Conservation (phyloP, 345 rosid species). For the Eucalyptus erythrocorys region DNA sequence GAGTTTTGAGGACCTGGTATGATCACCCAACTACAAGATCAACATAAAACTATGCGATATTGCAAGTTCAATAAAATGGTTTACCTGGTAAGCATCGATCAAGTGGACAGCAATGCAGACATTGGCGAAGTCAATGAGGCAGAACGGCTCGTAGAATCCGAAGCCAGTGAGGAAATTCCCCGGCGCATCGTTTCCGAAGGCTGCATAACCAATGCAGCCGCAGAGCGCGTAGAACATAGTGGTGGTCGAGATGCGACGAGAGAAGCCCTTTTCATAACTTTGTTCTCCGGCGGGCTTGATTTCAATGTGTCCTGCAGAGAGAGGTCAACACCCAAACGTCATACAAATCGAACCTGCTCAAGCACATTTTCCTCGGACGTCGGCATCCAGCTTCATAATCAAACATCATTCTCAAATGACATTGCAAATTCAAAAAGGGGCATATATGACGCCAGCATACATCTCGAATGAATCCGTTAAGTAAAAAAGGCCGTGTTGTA, state of each 20-base stretch:
- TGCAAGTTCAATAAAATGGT: not conserved
- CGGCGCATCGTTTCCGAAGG: constrained; percentile 73
- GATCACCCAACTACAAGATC: not conserved
- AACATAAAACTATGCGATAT: not conserved
- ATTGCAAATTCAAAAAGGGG: not conserved
- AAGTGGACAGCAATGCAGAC: constrained; percentile 76
- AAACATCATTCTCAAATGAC: not conserved
- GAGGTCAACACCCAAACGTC: not conserved
- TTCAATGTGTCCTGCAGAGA: constrained; percentile 41
- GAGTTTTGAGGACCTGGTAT: not conserved
- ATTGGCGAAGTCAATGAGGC: constrained; percentile 81
- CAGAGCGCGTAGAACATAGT: constrained; percentile 68
- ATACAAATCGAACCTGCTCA: not conserved
- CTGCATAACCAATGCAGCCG: constrained; percentile 77
- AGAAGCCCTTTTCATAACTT: constrained; percentile 57
- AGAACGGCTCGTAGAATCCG: constrained; percentile 79
- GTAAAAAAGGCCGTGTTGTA: not conserved
- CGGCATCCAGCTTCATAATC: not conserved
- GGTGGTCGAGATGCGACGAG: constrained; percentile 35
- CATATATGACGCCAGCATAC: not conserved
- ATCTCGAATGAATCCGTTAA: not conserved
- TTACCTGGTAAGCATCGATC: constrained; percentile 80
- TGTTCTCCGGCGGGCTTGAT: constrained; percentile 55
- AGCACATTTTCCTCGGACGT: not conserved
- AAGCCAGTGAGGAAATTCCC: constrained; percentile 90